Base-by-base conservation (phyloP, 2,329 filamentous ascomycete genomes). In the Penicillium sp. region DNA sequence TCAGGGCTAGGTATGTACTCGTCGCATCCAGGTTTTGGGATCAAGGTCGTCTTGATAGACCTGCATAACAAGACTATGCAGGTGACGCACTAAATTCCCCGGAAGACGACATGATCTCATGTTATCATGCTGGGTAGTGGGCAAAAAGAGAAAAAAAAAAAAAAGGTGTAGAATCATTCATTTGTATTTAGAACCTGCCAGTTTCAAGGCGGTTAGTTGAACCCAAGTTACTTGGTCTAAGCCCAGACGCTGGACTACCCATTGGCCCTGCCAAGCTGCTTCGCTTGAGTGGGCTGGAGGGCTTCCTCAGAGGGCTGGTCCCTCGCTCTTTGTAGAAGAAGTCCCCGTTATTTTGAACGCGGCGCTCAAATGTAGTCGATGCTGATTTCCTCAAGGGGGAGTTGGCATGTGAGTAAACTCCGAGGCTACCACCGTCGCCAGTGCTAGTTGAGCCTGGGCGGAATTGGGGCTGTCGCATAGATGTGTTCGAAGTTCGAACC, bases 351-450 rank as follows among this genome's bases (percentile, higher is more conserved):
- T 71, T 77, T 68, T 82, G 80, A 60, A 73, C 66, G 60, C 74
- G 73, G 19, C 72, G 73, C 19, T 80, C 75, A 54, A 81, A 75
- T 56, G 82, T 91, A 77, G 77, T 86, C 77, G 80, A 91, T 69
- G 82, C 87, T 1, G 91, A 84, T 75, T 96, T 97, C 70, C 92
- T 90, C 13, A 98, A 77, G 0, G 94, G 94, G 12, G 92, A 96
- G 44, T 89, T 90, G 6, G 88, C 88, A 75, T 96, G 92, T 6
- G 85, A 89, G 75, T 89, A 93, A 0, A 96, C 84, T 15, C 93
- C 93, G 54, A 97, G 81, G 73, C 85, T 94, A 2, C 93, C 92
- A 17, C 92, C 92, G 73, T 89, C 88, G 10, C 86, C 83, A 19
- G 74, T 74, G 24, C 72, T 71, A 8, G 73, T 68, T 15, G 78